Evolutionary conservation across 768 basidiomycete genomes (phyloP).

Genomic region (Lentinus tigrinus): DNA sequence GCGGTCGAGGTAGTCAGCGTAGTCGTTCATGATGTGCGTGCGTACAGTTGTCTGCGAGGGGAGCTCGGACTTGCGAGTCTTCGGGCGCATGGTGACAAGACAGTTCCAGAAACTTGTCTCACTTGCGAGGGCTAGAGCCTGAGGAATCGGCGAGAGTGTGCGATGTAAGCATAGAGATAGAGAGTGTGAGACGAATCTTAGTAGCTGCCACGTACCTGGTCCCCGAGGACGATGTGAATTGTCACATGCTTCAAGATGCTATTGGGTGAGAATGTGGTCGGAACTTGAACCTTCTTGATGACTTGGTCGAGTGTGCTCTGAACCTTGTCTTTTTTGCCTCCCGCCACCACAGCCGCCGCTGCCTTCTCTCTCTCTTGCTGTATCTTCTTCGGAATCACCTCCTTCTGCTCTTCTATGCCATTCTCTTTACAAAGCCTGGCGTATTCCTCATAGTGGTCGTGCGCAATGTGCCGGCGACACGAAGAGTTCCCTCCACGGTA

Average conservation of each 20-base stretch:
- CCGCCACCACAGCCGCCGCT: neutral
- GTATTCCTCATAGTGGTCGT: neutral
- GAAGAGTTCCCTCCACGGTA: neutral
- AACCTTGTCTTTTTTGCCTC: neutral
- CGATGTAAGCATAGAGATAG: too few relatives aligned
- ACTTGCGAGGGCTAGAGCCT: neutral
- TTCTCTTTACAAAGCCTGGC: neutral
- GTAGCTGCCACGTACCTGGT: neutral
- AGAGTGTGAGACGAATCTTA: too few relatives aligned
- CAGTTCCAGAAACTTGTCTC: neutral
- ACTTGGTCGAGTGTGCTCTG: conserved; percentile 1
- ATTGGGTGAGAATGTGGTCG: neutral
- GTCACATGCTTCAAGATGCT: neutral
- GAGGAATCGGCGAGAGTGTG: too few relatives aligned
- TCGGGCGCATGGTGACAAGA: conserved; percentile 1
- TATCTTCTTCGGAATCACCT: neutral
- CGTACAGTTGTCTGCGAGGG: neutral
- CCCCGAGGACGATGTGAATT: neutral
- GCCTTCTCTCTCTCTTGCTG: neutral
- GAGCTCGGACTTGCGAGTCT: neutral
- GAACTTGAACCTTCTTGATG: neutral
- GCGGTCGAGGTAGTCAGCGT: neutral
- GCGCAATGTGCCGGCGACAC: neutral
- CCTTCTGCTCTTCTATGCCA: neutral
- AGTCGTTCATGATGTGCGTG: conserved; percentile 1